A percentile compares a stretch with the other conserved stretches of the same genome.
phyloP scores from a whole-genome alignment of 148 eudicot species.

The Vaccinium corymbosum region DNA sequence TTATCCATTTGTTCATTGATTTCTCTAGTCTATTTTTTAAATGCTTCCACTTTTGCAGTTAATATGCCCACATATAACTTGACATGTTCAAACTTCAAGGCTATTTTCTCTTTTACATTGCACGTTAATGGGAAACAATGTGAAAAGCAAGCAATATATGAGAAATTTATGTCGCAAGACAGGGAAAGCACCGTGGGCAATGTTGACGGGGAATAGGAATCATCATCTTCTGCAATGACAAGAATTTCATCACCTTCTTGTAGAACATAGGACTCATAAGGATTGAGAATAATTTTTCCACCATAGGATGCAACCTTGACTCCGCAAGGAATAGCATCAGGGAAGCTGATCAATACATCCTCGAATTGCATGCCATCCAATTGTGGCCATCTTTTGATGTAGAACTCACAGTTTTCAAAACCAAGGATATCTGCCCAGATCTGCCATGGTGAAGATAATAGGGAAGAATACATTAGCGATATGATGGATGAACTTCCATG shows the following conservation, averaged over 20 bases:
- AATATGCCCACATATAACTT: neutral
- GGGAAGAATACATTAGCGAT: neutral
- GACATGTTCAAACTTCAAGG: neutral
- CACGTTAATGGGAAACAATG: neutral
- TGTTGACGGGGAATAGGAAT: slow-evolving; percentile 44
- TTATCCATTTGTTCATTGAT: neutral
- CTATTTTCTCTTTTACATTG: neutral
- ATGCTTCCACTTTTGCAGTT: neutral
- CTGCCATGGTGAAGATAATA: slow-evolving; percentile 25
- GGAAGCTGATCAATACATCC: slow-evolving; percentile 53
- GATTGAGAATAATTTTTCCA: slow-evolving; percentile 57
- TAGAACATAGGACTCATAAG: slow-evolving; percentile 50
- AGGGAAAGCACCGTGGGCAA: slow-evolving; percentile 46
- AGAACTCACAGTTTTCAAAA: slow-evolving; percentile 61
- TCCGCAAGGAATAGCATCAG: slow-evolving; percentile 65
- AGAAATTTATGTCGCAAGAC: neutral
- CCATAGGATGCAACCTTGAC: slow-evolving; percentile 43
- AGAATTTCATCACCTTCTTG: slow-evolving; percentile 60
- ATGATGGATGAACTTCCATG: neutral
- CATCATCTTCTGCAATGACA: slow-evolving; percentile 65
- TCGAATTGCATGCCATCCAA: slow-evolving; percentile 60
- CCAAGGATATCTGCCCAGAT: slow-evolving; percentile 69
- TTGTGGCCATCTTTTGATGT: slow-evolving; percentile 57
- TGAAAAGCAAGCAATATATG: slow-evolving; percentile 4
- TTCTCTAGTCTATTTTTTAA: neutral